These are phyloP conservation scores for Mangifera indica DNA, from an alignment of 345 rosid species.

Conservation along the genomic window DNA sequence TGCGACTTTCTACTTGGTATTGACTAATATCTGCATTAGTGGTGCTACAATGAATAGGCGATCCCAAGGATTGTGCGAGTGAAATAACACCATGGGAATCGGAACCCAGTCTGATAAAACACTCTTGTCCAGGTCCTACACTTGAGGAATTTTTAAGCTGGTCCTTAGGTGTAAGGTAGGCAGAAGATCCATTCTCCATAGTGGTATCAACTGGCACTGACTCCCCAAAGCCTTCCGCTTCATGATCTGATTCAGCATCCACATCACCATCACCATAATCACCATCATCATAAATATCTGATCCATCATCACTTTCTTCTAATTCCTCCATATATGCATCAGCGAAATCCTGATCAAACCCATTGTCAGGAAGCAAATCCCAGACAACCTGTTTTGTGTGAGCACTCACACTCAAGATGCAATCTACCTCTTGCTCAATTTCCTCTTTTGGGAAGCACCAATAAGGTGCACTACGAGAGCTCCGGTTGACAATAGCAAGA, in stretches of 20 bases:
- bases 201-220: slow-evolving; percentile 24
- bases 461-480: slow-evolving; percentile 28
- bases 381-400: slow-evolving; percentile 56
- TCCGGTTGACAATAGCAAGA: slow-evolving; percentile 59
- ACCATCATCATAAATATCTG: slow-evolving; percentile 14
- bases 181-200: slow-evolving; percentile 23
- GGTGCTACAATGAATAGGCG: slow-evolving; percentile 20
- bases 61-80: slow-evolving; percentile 24
- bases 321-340: slow-evolving; percentile 77
- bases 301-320: slow-evolving; percentile 59
- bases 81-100: slow-evolving; percentile 27
- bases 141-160: not conserved
- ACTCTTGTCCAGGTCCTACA: slow-evolving; percentile 19
- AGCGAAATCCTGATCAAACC: slow-evolving; percentile 53
- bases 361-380: slow-evolving; percentile 57
- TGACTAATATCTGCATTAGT: slow-evolving; percentile 15
- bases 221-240: slow-evolving; percentile 60
- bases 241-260: slow-evolving; percentile 33
- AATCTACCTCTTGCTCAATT: slow-evolving; percentile 64
- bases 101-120: slow-evolving; percentile 23
- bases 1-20: slow-evolving; percentile 22
- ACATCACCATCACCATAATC: slow-evolving; percentile 20
- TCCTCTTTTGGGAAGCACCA: slow-evolving; percentile 40
- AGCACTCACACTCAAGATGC: slow-evolving; percentile 72
- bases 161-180: slow-evolving; percentile 11